phyloP scores from a whole-genome alignment of 2,329 filamentous ascomycete genomes.

The Diaporthe vaccinii region DNA sequence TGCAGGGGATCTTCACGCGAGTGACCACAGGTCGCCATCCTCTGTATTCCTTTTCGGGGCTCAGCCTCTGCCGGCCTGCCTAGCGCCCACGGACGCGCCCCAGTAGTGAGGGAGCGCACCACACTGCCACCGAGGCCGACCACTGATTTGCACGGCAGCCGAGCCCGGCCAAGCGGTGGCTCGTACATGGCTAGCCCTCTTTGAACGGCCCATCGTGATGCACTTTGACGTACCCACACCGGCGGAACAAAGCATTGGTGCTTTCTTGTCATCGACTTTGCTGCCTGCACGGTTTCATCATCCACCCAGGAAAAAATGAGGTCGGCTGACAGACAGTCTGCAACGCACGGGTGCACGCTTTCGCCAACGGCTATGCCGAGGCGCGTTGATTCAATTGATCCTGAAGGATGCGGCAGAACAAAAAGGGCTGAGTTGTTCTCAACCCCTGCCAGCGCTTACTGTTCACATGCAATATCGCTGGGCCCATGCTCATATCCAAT shows the following conservation, averaged over 20 bases:
- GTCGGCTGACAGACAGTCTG: background rate
- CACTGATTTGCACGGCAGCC: background rate
- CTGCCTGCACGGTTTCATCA: constrained; percentile 18
- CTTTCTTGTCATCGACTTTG: background rate
- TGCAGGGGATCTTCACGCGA: background rate
- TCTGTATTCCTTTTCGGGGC: background rate
- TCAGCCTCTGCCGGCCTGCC: constrained; percentile 1
- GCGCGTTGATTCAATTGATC: constrained; percentile 18
- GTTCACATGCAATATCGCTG: background rate
- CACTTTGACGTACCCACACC: background rate
- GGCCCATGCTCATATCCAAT: background rate
- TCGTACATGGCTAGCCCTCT: background rate
- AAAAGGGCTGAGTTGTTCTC: background rate
- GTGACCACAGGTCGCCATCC: background rate
- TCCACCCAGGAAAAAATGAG: background rate
- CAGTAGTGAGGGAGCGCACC: background rate
- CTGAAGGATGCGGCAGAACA: constrained; percentile 6
- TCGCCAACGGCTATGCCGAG: background rate
- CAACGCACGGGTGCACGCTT: background rate
- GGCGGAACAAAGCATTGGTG: background rate
- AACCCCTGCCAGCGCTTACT: background rate
- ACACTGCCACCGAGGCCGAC: background rate
- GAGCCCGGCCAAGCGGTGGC: constrained; percentile 23
- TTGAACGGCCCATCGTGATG: background rate
- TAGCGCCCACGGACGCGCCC: background rate